phyloP scores from a whole-genome alignment of 148 eudicot species.

The Limonium bicolor region DNA sequence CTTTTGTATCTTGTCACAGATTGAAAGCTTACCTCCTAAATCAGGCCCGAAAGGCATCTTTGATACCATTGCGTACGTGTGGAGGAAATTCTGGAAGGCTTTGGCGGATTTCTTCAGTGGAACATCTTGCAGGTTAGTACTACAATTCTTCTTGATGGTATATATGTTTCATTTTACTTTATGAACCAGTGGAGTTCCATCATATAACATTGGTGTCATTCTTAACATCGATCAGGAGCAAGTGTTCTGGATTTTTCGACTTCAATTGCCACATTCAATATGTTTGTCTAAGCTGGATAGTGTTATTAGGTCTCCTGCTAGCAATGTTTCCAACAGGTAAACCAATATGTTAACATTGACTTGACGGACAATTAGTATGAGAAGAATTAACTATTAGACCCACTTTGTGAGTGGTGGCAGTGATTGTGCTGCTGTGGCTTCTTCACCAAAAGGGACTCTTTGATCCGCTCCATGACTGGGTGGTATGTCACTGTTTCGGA shows the following conservation, averaged over 20 bases:
- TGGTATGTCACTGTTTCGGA: constrained; percentile 57
- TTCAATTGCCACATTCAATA: constrained; percentile 87
- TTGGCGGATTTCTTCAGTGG: constrained; percentile 67
- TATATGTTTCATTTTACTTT: background rate
- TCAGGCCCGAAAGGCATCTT: constrained; percentile 40
- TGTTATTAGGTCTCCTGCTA: constrained; percentile 59
- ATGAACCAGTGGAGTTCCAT: background rate
- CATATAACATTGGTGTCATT: too few species aligned
- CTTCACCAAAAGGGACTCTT: constrained; percentile 89
- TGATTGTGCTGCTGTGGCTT: constrained; percentile 71
- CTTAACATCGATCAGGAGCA: constrained; percentile 42
- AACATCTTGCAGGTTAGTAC: constrained; percentile 91
- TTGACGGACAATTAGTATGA: too few species aligned
- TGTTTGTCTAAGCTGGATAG: constrained; percentile 84
- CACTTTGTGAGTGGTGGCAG: constrained; percentile 22
- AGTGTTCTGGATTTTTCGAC: constrained; percentile 73
- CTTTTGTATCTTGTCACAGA: too few species aligned
- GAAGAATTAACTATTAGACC: too few species aligned
- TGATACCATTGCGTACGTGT: constrained; percentile 45
- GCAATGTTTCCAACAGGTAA: constrained; percentile 82
- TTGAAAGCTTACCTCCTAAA: constrained; percentile 57
- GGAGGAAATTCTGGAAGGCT: constrained; percentile 60
- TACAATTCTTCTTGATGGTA: background rate
- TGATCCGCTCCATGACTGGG: constrained; percentile 91
- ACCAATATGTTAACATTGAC: too few species aligned